Conservation (phyloP, 2,329 filamentous ascomycete species). For the Diaporthe capsici region DNA sequence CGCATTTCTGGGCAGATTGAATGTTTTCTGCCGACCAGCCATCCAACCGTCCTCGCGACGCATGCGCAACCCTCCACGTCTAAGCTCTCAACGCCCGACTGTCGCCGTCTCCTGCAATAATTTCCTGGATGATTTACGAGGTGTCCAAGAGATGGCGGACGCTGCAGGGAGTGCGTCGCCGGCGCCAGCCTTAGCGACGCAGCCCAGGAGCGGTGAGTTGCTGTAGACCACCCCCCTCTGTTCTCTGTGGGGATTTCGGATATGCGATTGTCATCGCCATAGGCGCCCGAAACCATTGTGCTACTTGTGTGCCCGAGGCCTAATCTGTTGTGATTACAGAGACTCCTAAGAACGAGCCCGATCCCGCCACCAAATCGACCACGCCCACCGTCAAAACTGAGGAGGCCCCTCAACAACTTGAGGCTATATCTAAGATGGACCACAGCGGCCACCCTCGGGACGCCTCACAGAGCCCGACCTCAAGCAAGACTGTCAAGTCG, state of each 20-base stretch:
- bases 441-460: neutral
- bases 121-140: constrained; percentile 39
- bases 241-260: neutral
- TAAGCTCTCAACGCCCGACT: constrained; percentile 2
- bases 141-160: constrained; percentile 41
- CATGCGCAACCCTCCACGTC: constrained; percentile 17
- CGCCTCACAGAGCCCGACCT: neutral
- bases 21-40: constrained; percentile 38
- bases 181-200: constrained; percentile 42
- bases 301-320: neutral
- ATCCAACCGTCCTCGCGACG: constrained; percentile 32
- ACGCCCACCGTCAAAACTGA: constrained; percentile 27
- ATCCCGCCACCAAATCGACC: neutral
- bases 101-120: neutral
- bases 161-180: constrained; percentile 42
- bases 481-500: neutral
- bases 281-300: neutral
- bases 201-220: constrained; percentile 40
- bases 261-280: constrained; percentile 6
- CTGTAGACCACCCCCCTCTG: neutral
- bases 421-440: neutral
- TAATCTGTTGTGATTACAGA: constrained; percentile 23
- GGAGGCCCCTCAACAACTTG: neutral
- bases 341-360: constrained; percentile 30
- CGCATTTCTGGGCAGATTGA: constrained; percentile 36